Evolutionary conservation across 108 stramenopile species (phyloP), one percentile per base, ranked within the genome.

Genomic region (Seminavis robusta): DNA sequence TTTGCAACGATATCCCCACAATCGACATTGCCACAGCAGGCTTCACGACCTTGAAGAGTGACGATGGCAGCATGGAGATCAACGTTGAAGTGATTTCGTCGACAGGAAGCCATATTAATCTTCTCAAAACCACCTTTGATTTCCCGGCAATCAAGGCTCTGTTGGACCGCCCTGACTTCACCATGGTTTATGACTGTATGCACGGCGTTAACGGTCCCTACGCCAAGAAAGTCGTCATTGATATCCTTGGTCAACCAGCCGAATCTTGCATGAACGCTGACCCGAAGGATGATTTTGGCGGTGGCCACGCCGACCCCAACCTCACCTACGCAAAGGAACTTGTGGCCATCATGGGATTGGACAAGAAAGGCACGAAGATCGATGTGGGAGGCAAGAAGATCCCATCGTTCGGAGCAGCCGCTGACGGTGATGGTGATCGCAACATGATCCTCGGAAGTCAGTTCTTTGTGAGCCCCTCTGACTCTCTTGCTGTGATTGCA

Each of bases 271-370:
- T 95, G 73, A 95, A 96, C 62, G 80, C 88, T 31, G 75, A 70
- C 9, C 96, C 98, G 47, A 88, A 89, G 84, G 96, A 97, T 26
- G 98, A 99, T 59, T 99, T 99, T 67, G 78, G 77, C 56, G 96
- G 97, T 24, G 96, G 96, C 37, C 99, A 99, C 71, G 97, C 99
- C 13, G 99, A 99, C 74, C 99, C 99, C 23, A 99, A 99, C 85
- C 79, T 99, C 32, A 98, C 97, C n/a, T 99, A 99, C 71, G 99
- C 99, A 29, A 90, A 94, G 63, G 96, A 98, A 50, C 87, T 99
- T 42, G 90, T 95, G 4, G 79, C 77, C 19, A 75, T 64, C 17
- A 96, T 97, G 95, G 96, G 98, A 38, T 74, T 99, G 39, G 84
- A 94, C 58, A 64, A 57, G 27, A 90, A 73, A 61, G 98, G 98